Evolutionary conservation across 768 basidiomycete genomes (phyloP).

Genomic region (Suillus weaverae): DNA sequence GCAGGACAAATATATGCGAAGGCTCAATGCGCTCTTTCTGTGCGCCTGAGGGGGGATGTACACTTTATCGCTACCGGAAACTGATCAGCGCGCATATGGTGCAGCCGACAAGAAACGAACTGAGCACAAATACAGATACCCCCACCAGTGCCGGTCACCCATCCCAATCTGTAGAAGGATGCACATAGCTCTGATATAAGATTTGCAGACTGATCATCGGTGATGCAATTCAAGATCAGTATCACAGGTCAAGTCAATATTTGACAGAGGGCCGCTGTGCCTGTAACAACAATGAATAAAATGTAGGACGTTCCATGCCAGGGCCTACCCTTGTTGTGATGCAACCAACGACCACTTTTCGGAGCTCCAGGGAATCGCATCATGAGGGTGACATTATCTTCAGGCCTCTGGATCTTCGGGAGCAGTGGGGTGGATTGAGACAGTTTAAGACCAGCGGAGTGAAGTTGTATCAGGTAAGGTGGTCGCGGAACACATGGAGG

Average conservation of each 20-base stretch:
- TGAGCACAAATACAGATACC: constrained; percentile 74
- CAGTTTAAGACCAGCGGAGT: too few species aligned
- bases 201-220: constrained; percentile 71
- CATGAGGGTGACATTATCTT: constrained; percentile 30
- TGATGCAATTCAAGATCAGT: constrained; percentile 3
- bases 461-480: too few species aligned
- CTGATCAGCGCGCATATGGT: not conserved
- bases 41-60: constrained; percentile 86
- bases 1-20: constrained; percentile 84
- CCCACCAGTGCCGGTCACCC: constrained; percentile 89
- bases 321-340: too few species aligned
- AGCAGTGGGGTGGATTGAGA: too few species aligned
- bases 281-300: too few species aligned
- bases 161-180: constrained; percentile 83
- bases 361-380: too few species aligned
- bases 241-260: not conserved
- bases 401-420: too few species aligned
- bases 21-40: constrained; percentile 88
- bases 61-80: constrained; percentile 58
- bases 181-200: constrained; percentile 84
- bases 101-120: constrained; percentile 36
- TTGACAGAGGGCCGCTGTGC: constrained; percentile 29
- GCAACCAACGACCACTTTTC: too few species aligned
- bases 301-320: too few species aligned
- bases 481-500: too few species aligned